Evolutionary conservation across 208 protist genomes (phyloP).

Genomic region (Phytomonas francai): DNA sequence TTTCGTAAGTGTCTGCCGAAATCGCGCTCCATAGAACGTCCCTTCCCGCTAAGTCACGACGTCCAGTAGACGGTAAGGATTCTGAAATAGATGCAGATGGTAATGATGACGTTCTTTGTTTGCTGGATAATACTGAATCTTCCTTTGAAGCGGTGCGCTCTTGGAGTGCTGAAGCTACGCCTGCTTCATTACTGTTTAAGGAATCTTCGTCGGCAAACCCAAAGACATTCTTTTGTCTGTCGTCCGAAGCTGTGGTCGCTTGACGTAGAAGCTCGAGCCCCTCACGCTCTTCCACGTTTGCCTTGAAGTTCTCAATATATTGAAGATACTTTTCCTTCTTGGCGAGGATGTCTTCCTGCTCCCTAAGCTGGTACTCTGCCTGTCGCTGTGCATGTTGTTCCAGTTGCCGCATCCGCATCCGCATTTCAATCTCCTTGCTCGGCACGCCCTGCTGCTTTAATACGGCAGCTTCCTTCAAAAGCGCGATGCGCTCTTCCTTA

Average conservation of each 20-base stretch:
- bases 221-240: constrained; percentile 35
- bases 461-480: constrained; percentile 54
- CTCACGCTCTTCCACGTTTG: constrained; percentile 67
- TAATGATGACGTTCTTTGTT: not conserved
- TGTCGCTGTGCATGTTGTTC: constrained; percentile 48
- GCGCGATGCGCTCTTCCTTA: constrained; percentile 39
- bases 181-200: constrained; percentile 7
- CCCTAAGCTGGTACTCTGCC: constrained; percentile 58
- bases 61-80: not conserved
- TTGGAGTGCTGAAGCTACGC: not conserved
- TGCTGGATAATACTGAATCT: not conserved
- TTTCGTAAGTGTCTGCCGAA: constrained; percentile 60
- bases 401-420: constrained; percentile 44
- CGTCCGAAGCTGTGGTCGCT: not conserved
- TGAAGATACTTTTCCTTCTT: constrained; percentile 52
- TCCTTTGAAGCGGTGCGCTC: not conserved
- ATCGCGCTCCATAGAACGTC: constrained; percentile 52
- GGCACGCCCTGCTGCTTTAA: constrained; percentile 42
- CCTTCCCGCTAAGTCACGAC: constrained; percentile 13
- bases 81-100: not conserved
- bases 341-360: constrained; percentile 42
- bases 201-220: constrained; percentile 60
- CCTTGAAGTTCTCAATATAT: constrained; percentile 55
- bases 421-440: constrained; percentile 26
- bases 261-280: constrained; percentile 39